Evolutionary conservation across 352 stramenopile genomes (phyloP).

Genomic region (Hyphochytrium catenoides): DNA sequence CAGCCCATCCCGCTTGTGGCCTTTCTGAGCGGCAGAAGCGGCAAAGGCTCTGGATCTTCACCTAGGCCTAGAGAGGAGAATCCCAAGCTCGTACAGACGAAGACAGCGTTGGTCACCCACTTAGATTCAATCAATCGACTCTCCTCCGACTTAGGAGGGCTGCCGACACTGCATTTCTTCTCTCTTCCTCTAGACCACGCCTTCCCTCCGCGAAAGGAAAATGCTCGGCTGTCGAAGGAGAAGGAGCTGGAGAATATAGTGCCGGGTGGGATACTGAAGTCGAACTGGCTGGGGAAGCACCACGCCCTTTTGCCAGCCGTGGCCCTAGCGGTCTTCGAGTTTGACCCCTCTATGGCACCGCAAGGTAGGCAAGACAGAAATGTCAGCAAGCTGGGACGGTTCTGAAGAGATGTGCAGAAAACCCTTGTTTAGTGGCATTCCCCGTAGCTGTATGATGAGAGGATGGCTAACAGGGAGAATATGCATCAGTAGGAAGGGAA

Average conservation of each 20-base stretch:
- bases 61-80: too few relatives aligned
- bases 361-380: too few relatives aligned
- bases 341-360: constrained; percentile 37
- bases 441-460: too few relatives aligned
- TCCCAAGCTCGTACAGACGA: constrained; percentile 36
- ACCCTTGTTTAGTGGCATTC: too few relatives aligned
- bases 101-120: constrained; percentile 32
- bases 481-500: too few relatives aligned
- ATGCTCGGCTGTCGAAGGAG: constrained; percentile 11
- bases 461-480: too few relatives aligned
- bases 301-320: constrained; percentile 46
- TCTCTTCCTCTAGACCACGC: too few relatives aligned
- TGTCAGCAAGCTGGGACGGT: too few relatives aligned
- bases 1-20: constrained; percentile 56
- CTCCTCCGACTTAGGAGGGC: constrained; percentile 33
- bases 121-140: constrained; percentile 47
- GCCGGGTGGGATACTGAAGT: constrained; percentile 31
- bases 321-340: constrained; percentile 53
- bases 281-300: constrained; percentile 58
- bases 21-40: too few relatives aligned
- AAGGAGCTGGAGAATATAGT: constrained; percentile 44
- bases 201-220: constrained; percentile 40
- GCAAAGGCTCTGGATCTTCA: too few relatives aligned
- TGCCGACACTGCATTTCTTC: constrained; percentile 44
- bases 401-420: too few relatives aligned